Base-by-base conservation (phyloP, 495 filamentous ascomycete genomes). In the Symbiotaphrina buchneri region DNA sequence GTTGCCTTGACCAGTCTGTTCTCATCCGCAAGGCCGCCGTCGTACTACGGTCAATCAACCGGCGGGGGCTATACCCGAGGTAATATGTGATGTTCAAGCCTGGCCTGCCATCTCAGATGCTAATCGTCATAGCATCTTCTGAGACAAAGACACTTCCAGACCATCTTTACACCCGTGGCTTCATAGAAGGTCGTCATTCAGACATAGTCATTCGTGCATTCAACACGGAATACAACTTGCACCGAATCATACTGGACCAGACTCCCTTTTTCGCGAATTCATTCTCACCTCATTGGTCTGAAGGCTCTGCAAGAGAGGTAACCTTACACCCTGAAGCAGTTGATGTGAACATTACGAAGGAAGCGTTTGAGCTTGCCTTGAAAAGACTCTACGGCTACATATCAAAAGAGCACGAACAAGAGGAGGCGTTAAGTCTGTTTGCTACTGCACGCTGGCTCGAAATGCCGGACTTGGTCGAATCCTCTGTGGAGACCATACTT, bases 391-490 rank as follows among this genome's bases (percentile, higher is more conserved):
- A 70, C 41, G 65, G 65, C 3, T 55, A 48, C 37, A 50, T 54
- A 35, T 50, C 53, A 25, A 34, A 43, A 22, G 36, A 35, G 10
- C 61, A 70, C 38, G 63, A 67, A 39, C 60, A 67, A 29, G 46
- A 41, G 15, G 55, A 70, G 33, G 64, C 65, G 8, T 44, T 69
- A 32, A 56, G 60, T 6, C 47, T 70, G n/a, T 60, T 70, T 36
- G 66, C 65, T 13, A 61, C 61, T 4, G 65, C 55, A 6, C 65
- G 63, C 36, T 70, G 62, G 59, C 42, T 70, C 3, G 64, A 69
- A 33, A 64, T 70, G 51, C 56, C 63, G 18, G 64, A 70, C 33
- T 46, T 70, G 23, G 51, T 66, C 10, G 59, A 70, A n/a, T 48
- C 53, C 11, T 59, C 61, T 36, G 58, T 65, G 16, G 54, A 55